Evolutionary conservation across 805 yeast species (phyloP), one percentile per base, ranked within the genome.

Genomic region (Kodamaea leandrae): DNA sequence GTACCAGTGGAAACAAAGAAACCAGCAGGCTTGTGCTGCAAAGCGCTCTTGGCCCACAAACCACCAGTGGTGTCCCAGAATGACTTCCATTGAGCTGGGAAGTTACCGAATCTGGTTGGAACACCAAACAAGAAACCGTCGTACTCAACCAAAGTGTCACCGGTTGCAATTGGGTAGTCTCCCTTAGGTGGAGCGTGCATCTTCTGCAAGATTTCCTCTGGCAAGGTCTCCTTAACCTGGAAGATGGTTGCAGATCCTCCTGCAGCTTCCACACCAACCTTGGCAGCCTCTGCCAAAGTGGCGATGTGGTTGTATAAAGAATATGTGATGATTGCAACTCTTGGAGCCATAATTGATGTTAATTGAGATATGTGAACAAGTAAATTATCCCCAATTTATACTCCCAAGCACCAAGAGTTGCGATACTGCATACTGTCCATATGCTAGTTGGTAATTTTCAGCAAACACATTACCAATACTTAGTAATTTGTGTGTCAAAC

Each of bases 101-200:
- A 66, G 61, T 74, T 77, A 64, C 96, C 96, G 60, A 67, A 88
- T 66, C 96, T 80, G 41, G 96, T 84, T 55, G 96, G 95, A 51
- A 85, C 63, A 59, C 96, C 96, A 54, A 88, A 85, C 50, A 89
- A 50, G 68, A 83, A 78, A 33, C 90, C 95, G 58, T 89, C 95
- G 70, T 82, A 84, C 47, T 72, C 67, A 2, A 64, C 58, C 50
- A 88, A 71, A 14, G 78, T 74, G 16, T 77, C 83, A 8, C 63
- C 52, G 12, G 84, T 71, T 37, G 86, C 86, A 55, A 77, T 67
- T 51, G 93, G 90, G 61, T 63, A 62, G 47, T 58, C 53, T 48
- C 62, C 55, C 53, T 58, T 59, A 42, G 77, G 71, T 29, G 86
- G 80, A 27, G 90, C 88, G 50, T 78, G 76, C 69, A 86, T 66